phyloP scores from a whole-genome alignment of 2,329 filamentous ascomycete species.

The Colletotrichum zoysiae region DNA sequence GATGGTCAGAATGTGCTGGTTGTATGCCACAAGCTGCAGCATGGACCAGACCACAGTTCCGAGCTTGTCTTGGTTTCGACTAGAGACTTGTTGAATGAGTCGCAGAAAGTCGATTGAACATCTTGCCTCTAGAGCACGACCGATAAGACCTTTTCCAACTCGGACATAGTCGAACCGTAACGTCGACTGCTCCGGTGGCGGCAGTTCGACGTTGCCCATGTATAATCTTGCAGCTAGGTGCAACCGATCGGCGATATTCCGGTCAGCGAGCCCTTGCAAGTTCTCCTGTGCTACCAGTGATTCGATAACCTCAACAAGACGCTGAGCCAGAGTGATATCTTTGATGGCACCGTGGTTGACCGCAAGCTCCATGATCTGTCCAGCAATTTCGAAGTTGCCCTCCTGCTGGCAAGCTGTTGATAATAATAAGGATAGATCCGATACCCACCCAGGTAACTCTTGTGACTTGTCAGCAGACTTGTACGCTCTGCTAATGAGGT shows the following conservation, averaged over 20 bases:
- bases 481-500: slow-evolving; percentile 32
- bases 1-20: slow-evolving; percentile 29
- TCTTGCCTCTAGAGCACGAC: slow-evolving; percentile 4
- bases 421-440: slow-evolving; percentile 29
- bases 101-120: background rate
- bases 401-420: slow-evolving; percentile 35
- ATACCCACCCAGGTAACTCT: slow-evolving; percentile 33
- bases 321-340: slow-evolving; percentile 16
- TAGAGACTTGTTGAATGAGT: slow-evolving; percentile 21
- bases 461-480: slow-evolving; percentile 8
- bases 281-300: slow-evolving; percentile 2
- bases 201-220: slow-evolving; percentile 22
- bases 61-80: slow-evolving; percentile 2
- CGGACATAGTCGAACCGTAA: slow-evolving; percentile 17
- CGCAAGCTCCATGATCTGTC: slow-evolving; percentile 31
- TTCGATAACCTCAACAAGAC: slow-evolving; percentile 27
- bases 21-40: slow-evolving; percentile 10
- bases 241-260: slow-evolving; percentile 10
- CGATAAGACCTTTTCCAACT: slow-evolving; percentile 22
- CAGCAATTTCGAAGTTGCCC: slow-evolving; percentile 23
- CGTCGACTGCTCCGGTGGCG: slow-evolving; percentile 1
- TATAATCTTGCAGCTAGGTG: slow-evolving; percentile 19
- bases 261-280: background rate
- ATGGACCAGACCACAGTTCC: slow-evolving; percentile 27
- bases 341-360: slow-evolving; percentile 19